Base-by-base conservation (phyloP, 345 rosid species). In the Eucalyptus cloeziana region DNA sequence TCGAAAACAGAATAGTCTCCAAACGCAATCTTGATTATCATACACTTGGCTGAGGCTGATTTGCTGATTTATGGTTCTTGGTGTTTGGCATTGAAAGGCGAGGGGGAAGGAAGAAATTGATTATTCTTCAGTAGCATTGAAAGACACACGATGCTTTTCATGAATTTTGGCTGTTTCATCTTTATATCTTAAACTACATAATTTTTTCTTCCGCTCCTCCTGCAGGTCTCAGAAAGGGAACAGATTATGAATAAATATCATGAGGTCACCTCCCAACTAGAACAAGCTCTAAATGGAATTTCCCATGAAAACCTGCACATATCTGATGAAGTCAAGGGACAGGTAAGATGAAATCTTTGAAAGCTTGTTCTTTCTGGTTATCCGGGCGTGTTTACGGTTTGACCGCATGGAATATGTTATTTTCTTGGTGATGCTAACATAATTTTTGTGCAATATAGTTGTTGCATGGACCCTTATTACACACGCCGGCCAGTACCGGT, bases 321-420 rank as follows among this genome's bases (percentile, higher is more conserved):
- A 88, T 95, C 99, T 3, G 99, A 96, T 92, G 99, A 95, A 96
- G 99, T 96, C 88, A 96, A 95, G 89, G 99, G 97, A 88, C 99
- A 96, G 98, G 99, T 96, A 91, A 50, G 37, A 13, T 88, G 44
- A 37, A 54, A n/a, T 64, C 87, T 12, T 37, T 30, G 31, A 56
- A 44, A 87, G 88, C 21, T 54, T 4, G 21, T 87, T 45, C 47
- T 71, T 33, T 79, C 80, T 64, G 17, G 49, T 79, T 4, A 86
- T 86, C 40, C 81, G 21, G 56, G 71, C 33, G 33, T 50, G 69
- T 31, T 81, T 44, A 44, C 37, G 86, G 33, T 31, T 37, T 21
- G 25, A 40, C 76, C 31, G 8, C 69, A 58, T 16, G 69, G n/a
- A 30, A 33, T 88, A 80, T 43, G 85, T 33, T 45, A 45, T 87